Percentiles rank a stretch among this genome's conserved stretches.
Evolutionary conservation across 2,329 filamentous ascomycete genomes (phyloP).

Genomic region (Lecanicillium sp.): DNA sequence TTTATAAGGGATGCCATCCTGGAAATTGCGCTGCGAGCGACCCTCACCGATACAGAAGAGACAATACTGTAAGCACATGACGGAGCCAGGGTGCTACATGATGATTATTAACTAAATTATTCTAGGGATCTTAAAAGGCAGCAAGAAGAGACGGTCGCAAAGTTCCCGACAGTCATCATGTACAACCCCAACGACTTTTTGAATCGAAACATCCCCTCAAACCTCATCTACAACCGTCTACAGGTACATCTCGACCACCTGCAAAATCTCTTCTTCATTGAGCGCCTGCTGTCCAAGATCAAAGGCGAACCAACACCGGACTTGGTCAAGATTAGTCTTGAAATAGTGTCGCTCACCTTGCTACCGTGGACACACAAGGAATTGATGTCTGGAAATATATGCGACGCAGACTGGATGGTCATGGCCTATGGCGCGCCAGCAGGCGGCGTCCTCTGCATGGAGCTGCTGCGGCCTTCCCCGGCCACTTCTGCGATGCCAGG

Average conservation of each 20-base stretch:
- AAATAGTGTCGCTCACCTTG: conserved; percentile 37
- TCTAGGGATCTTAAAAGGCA: conserved; percentile 36
- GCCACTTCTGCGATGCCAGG: conserved; percentile 15
- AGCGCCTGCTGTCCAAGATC: conserved; percentile 43
- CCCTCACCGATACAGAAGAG: conserved; percentile 25
- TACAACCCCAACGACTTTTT: conserved; percentile 42
- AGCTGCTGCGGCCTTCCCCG: conserved; percentile 31
- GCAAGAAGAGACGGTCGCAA: conserved; percentile 34
- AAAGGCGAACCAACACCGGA: conserved; percentile 25
- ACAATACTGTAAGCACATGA: conserved; percentile 23
- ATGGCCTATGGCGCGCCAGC: conserved; percentile 41
- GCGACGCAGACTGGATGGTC: conserved; percentile 39
- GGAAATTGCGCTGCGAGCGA: conserved; percentile 21
- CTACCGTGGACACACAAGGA: conserved; percentile 40
- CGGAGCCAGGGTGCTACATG: conserved; percentile 13
- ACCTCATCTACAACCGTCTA: conserved; percentile 32
- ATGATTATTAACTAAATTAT: conserved; percentile 45
- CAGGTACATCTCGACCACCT: conserved; percentile 40
- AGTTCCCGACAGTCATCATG: conserved; percentile 39
- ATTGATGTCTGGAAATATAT: conserved; percentile 26
- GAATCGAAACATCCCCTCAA: conserved; percentile 32
- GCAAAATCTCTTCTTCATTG: conserved; percentile 50
- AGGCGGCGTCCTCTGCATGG: conserved; percentile 39
- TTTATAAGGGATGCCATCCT: conserved; percentile 19
- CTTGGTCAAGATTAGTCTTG: conserved; percentile 34